phyloP scores from a whole-genome alignment of 441 rosid species.

The Erysimum cheiri region DNA sequence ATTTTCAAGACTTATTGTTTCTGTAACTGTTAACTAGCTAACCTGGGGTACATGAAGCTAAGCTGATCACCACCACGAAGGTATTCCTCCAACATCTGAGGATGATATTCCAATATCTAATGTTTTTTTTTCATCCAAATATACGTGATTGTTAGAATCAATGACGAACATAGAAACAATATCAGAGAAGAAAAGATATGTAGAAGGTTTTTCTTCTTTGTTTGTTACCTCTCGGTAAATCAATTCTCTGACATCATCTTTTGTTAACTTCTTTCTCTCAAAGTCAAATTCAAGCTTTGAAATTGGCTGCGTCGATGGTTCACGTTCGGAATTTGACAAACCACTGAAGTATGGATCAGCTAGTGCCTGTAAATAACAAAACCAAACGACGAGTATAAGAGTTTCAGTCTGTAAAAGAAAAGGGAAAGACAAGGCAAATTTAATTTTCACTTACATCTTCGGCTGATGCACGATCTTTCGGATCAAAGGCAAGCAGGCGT shows the following conservation, averaged over 20 bases:
- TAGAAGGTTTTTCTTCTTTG: not conserved
- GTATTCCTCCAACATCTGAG: conserved; percentile 97
- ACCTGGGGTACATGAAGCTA: conserved; percentile 99
- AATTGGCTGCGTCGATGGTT: conserved; percentile 88
- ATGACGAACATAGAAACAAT: conserved; percentile 30
- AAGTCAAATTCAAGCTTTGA: conserved; percentile 98
- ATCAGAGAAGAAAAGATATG: conserved; percentile 24
- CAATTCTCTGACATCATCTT: conserved; percentile 96
- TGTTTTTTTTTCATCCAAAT: conserved; percentile 36
- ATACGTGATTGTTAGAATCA: conserved; percentile 25
- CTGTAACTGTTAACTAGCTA: conserved; percentile 30
- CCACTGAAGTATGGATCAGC: conserved; percentile 91
- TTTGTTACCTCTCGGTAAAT: conserved; percentile 89
- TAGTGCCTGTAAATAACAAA: conserved; percentile 66
- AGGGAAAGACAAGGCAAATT: conserved; percentile 1
- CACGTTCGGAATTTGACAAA: conserved; percentile 86
- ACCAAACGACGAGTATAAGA: conserved; percentile 5
- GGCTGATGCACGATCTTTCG: conserved; percentile 96
- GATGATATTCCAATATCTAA: conserved; percentile 96
- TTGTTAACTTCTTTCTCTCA: conserved; percentile 88
- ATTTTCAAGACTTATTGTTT: not conserved
- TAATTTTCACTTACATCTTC: conserved; percentile 54
- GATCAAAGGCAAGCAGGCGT: conserved; percentile 94
- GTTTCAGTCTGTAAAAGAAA: conserved; percentile 2
- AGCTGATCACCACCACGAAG: conserved; percentile 94